Evolutionary conservation across 306 rosid species (phyloP), one percentile per base, ranked within the genome.

Genomic region (Medicago ruthenica): DNA sequence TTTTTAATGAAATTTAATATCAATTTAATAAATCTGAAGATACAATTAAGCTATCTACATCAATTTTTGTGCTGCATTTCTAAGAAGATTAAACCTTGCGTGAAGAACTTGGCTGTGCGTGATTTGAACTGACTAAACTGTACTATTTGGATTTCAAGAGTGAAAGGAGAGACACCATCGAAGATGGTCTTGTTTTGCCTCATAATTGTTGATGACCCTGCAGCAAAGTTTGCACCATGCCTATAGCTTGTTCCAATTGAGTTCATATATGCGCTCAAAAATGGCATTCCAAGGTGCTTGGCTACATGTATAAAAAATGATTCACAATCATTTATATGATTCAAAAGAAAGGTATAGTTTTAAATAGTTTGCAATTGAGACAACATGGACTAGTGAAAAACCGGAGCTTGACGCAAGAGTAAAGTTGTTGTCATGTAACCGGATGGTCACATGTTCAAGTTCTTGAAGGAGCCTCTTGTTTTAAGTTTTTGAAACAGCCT

Each of bases 151-250:
- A 93, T 79, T 59, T 93, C 93, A 17, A 91, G 88, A 44, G 77
- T 37, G 82, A 93, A 91, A 1, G 98, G 97, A 44, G 87, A 78
- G 6, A 86, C 88, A 0, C 95, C 93, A 17, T 78, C 76, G 39
- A 85, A 93, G 78, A 50, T 70, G 0, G 93, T 84, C 59, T 41
- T 92, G 44, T 93, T 88, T 44, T 80, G 86, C 8, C 81, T 54
- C 83, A 87, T 71, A 18, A 91, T 83, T 11, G 92, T 93, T 36
- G 97, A 73, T 72, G 97, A 88, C 36, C 96, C 93, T 14, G 90
- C 87, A 0, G 93, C 98, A n/a, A 93, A 93, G 71, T 93, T 93
- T 1, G 96, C 98, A 16, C 97, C 97, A 0, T 88, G 86, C 14
- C 86, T 67, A 37, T 88, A 93, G 47, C 80, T 93, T 48, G 97